Evolutionary conservation across 495 filamentous ascomycete species (phyloP).

Genomic region (Aspergillus panamensis): DNA sequence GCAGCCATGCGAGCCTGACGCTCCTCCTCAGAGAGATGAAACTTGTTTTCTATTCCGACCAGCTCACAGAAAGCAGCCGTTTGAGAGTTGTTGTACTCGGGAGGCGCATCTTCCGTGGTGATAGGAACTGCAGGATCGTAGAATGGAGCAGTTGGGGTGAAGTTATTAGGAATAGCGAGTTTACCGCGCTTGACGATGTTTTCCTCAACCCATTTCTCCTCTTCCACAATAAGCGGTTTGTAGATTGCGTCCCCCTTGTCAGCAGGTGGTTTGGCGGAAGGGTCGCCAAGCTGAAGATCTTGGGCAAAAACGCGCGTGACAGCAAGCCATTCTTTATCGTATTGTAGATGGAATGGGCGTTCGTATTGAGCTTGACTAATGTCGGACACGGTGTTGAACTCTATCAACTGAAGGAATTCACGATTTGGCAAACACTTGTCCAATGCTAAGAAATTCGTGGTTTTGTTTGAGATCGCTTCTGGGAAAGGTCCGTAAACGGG

Average conservation of each 20-base stretch:
- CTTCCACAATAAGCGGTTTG: conserved; percentile 55
- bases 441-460: conserved; percentile 82
- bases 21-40: conserved; percentile 68
- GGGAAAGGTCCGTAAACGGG: conserved; percentile 44
- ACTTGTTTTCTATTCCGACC: conserved; percentile 72
- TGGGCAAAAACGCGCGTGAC: conserved; percentile 78
- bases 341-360: conserved; percentile 54
- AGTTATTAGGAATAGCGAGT: conserved; percentile 70
- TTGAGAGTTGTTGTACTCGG: conserved; percentile 80
- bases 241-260: conserved; percentile 66
- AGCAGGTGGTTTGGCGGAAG: conserved; percentile 38
- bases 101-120: conserved; percentile 48
- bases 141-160: conserved; percentile 67
- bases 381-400: conserved; percentile 47
- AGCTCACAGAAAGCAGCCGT: conserved; percentile 74
- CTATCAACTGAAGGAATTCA: conserved; percentile 77
- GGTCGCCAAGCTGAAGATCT: conserved; percentile 57
- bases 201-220: conserved; percentile 72
- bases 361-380: conserved; percentile 16
- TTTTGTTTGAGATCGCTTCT: conserved; percentile 61
- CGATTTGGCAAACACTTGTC: conserved; percentile 73
- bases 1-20: conserved; percentile 46
- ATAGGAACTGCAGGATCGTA: conserved; percentile 49
- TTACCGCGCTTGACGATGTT: conserved; percentile 58
- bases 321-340: conserved; percentile 93